Base-by-base conservation (phyloP, 1,284 basidiomycete genomes). In the Baeospora myosura region DNA sequence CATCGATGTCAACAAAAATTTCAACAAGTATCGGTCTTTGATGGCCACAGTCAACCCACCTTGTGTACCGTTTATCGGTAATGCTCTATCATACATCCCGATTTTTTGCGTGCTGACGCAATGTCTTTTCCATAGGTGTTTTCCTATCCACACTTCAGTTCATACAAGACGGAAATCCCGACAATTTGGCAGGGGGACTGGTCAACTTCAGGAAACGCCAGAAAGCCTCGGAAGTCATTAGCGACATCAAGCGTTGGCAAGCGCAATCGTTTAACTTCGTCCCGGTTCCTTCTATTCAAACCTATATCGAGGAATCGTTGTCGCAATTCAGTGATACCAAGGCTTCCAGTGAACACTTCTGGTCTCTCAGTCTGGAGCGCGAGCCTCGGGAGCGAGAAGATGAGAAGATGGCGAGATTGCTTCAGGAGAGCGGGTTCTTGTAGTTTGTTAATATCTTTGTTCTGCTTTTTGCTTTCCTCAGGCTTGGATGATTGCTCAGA, bases 151-250 rank as follows among this genome's bases (percentile, higher is more conserved):
- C 90, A 18, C 71, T 98, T 44, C 94, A 93, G 3, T 98, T 98
- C 64, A 96, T 97, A 59, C 92, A 97, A 61, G 96, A 98, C 56
- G 96, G 95, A n/a, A 94, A 94, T 58, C 86, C 89, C 42, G 91
- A 98, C 66, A 79, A 78, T 45, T 65, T 90, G 4, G 76, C 81
- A 17, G 85, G 81, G 22, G 74, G 79, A 48, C 71, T 97, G 51
- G 85, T 98, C 68, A 98, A 99, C 65, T 98, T 98, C 66, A 81
- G 85, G 58, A 98, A 99, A 64, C 82, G 94, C 6, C 83, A 89
- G 55, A 90, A 90, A 61, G 84, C 91, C 0, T 92, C 92, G 6
- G 93, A 97, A 56, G 87, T 98, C 50, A 91, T 99, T 52, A 80
- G 87, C 46, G 94, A 98, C 60, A 97, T 98, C 58, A 89, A 95